A percentile compares a stretch with the other conserved stretches of the same genome.
These are phyloP conservation scores for Albophoma yamanashiensis DNA, from an alignment of 2,329 filamentous ascomycete genomes.

Conservation along the genomic window DNA sequence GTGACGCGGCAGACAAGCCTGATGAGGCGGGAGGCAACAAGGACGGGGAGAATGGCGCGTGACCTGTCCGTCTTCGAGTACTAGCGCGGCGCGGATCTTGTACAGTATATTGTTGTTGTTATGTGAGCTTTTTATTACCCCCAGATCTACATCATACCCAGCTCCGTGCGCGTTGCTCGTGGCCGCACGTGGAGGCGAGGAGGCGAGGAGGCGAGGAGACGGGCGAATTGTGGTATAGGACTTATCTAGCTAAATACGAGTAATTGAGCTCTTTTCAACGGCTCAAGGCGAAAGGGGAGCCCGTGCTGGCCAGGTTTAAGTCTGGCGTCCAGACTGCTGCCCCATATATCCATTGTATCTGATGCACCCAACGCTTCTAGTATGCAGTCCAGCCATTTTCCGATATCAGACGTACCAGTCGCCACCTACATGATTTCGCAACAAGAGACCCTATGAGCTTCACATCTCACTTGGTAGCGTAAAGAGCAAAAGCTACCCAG, in stretches of 20 bases:
- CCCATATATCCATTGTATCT: neutral
- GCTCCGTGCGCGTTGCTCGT: neutral
- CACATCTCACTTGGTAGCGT: too few species aligned
- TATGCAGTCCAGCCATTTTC: neutral
- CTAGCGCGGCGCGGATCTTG: neutral
- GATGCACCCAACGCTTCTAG: neutral
- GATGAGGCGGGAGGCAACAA: neutral
- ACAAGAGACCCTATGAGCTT: neutral
- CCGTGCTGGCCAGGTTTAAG: neutral
- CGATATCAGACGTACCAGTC: neutral
- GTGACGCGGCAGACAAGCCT: neutral
- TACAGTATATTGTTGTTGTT: constrained; percentile 6
- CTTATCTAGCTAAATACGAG: neutral
- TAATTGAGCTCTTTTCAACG: neutral
- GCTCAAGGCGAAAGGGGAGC: neutral
- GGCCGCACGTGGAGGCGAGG: constrained; percentile 27
- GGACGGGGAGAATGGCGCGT: neutral
- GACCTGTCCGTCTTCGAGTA: neutral
- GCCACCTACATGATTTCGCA: neutral
- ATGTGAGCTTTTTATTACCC: constrained; percentile 28
- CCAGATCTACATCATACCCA: neutral
- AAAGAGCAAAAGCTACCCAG: neutral
- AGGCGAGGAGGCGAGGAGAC: neutral
- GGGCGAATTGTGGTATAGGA: neutral
- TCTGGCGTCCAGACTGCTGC: neutral